Evolutionary conservation across 306 rosid species (phyloP), one percentile per base, ranked within the genome.

Genomic region (Vigna reflexopilosa): DNA sequence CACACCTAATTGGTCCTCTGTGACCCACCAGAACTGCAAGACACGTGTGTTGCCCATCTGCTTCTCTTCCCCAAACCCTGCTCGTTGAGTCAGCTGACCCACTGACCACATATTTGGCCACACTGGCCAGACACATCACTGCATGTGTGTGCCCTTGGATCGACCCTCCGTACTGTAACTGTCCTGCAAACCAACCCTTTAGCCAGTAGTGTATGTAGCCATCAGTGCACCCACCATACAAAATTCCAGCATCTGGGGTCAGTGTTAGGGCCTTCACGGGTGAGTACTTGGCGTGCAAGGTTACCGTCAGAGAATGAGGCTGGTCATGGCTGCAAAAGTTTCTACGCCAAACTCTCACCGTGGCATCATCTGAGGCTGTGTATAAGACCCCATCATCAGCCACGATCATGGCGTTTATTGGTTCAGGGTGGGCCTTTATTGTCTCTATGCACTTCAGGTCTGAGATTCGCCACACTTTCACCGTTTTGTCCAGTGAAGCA

Each of bases 81-180:
- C 97, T 67, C 0, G 98, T 91, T 32, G 93, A 82, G 80, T 95
- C 98, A 0, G 98, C 98, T 0, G 98, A 92, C 2, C 97, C 98
- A 69, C 98, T 90, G 0, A 95, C 91, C 11, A 91, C 84, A 24
- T 77, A 92, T 48, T 77, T 89, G 0, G 81, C 89, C 58, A 86
- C 93, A 51, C 86, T 89, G 2, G 91, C 87, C 34, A 95, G 71
- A 40, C 93, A 89, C 91, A 95, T 79, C 2, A 95, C 91, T 2
- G 98, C 95, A 67, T 95, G 98, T 0, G 93, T 92, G 74, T 94
- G 98, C 6, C 98, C 98, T 75, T 89, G 95, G n/a, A 94, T 87
- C 15, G 98, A 89, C 0, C 97, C 97, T 36, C 97, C 95, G 26
- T 95, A 95, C 17, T 95, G 95, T 40, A 92, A 66, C 42, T 92